Base-by-base conservation (phyloP, 345 rosid genomes). In the Linum lewisii region DNA sequence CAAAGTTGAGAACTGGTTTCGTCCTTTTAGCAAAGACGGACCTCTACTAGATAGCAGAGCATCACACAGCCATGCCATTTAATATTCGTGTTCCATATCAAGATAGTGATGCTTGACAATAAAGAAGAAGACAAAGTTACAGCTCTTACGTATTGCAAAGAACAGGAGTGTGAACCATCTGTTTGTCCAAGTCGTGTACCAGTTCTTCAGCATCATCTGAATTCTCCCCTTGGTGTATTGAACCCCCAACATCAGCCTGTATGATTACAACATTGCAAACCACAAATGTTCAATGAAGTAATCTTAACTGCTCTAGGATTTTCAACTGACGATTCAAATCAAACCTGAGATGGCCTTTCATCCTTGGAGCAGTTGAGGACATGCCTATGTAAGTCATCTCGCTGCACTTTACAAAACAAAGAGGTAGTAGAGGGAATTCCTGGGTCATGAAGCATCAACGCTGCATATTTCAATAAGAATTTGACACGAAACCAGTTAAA, bases 341-440 rank as follows among this genome's bases (percentile, higher is more conserved):
- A 45, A 21, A 87, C 97, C 89, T 68, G 85, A 10, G 77, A 74
- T 44, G 72, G 58, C 69, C 57, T 70, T 51, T 85, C 91, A 63
- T 84, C 90, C 79, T 78, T 78, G 13, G 57, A 54, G 11, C 69
- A 47, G 57, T 77, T 82, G 19, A 73, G 69, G 13, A 66, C 72
- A 64, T 85, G 66, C 62, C 71, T 73, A 42, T 73, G n/a, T n/a
- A n/a, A 66, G 55, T 82, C 94, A 50, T 85, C 87, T 0, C 79
- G 79, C 71, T 81, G 91, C 79, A 87, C 94, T 77, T 78, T 95
- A 61, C 73, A 78, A 58, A 79, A 83, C 61, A 83, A 86, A 19
- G 93, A 86, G 6, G 84, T 65, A 52, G 75, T 74, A 2, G 76
- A 73, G 63, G 75, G 65, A 50, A 81, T 73, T 21, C 78, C 78